Evolutionary conservation across 1,284 basidiomycete genomes (phyloP).

Genomic region (Porogramme epimiltina): DNA sequence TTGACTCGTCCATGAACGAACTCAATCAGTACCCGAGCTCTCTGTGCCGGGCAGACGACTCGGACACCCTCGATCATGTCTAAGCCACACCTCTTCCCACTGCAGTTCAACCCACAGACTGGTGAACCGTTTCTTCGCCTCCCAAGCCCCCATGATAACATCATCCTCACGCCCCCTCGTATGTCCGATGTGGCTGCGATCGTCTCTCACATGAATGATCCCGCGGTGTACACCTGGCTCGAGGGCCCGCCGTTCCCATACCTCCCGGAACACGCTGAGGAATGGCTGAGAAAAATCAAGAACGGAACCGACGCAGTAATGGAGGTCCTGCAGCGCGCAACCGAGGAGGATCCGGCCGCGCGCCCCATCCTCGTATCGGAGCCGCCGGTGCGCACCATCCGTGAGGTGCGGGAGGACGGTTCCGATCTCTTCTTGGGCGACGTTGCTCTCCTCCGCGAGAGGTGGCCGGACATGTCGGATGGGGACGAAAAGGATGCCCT

Average conservation of each 20-base stretch:
- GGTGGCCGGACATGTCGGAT: constrained; percentile 36
- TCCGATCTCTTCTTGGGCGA: constrained; percentile 49
- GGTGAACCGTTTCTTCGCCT: constrained; percentile 31
- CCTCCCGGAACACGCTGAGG: constrained; percentile 39
- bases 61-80: constrained; percentile 4
- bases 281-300: constrained; percentile 32
- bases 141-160: constrained; percentile 44
- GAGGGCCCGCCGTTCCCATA: constrained; percentile 55
- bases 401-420: constrained; percentile 51
- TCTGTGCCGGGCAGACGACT: too few relatives aligned
- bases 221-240: constrained; percentile 47
- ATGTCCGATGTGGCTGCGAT: constrained; percentile 41
- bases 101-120: constrained; percentile 24
- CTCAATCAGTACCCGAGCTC: not conserved
- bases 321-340: constrained; percentile 37
- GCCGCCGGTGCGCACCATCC: constrained; percentile 46
- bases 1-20: too few relatives aligned
- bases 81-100: constrained; percentile 21
- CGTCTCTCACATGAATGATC: constrained; percentile 50
- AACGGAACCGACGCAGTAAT: constrained; percentile 33
- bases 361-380: constrained; percentile 35
- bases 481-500: constrained; percentile 34
- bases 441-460: constrained; percentile 38
- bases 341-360: constrained; percentile 25
- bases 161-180: constrained; percentile 63